Percentiles rank a stretch among this genome's conserved stretches.
phyloP scores from a whole-genome alignment of 129 eudicot genomes.

The Erigeron canadensis region DNA sequence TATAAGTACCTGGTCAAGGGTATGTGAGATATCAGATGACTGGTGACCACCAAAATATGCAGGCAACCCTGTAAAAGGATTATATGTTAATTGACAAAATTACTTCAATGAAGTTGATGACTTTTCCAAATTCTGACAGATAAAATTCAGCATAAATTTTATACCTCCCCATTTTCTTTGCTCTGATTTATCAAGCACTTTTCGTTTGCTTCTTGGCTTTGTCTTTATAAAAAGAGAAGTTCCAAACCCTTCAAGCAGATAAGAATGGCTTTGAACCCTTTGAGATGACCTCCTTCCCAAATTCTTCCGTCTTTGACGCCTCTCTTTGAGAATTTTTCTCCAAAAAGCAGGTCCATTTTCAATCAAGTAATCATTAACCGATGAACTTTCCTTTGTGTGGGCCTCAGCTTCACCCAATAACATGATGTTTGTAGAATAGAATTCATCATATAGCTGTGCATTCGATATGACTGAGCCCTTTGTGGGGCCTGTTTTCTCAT shows the following conservation, averaged over 20 bases:
- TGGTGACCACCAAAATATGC: conserved; percentile 14
- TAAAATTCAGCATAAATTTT: not conserved
- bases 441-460: conserved; percentile 34
- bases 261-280: conserved; percentile 32
- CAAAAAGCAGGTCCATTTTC: conserved; percentile 48
- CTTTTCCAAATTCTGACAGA: not conserved
- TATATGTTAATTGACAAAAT: not conserved
- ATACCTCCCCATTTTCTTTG: conserved; percentile 31
- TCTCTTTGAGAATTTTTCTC: conserved; percentile 50
- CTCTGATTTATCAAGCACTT: not conserved
- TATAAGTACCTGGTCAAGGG: conserved; percentile 12
- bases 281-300: conserved; percentile 28
- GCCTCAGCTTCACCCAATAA: conserved; percentile 53
- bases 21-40: conserved; percentile 16
- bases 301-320: conserved; percentile 27
- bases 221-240: too few relatives aligned
- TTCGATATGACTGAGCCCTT: conserved; percentile 35
- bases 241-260: not conserved
- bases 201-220: too few relatives aligned
- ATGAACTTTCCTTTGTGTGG: conserved; percentile 19
- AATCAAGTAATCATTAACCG: conserved; percentile 19
- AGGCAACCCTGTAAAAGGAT: conserved; percentile 18
- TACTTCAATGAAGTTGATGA: not conserved
- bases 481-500: not conserved
- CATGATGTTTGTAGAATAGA: conserved; percentile 26